Evolutionary conservation across 345 rosid genomes (phyloP), one percentile per base, ranked within the genome.

Genomic region (Hibiscus mutabilis): DNA sequence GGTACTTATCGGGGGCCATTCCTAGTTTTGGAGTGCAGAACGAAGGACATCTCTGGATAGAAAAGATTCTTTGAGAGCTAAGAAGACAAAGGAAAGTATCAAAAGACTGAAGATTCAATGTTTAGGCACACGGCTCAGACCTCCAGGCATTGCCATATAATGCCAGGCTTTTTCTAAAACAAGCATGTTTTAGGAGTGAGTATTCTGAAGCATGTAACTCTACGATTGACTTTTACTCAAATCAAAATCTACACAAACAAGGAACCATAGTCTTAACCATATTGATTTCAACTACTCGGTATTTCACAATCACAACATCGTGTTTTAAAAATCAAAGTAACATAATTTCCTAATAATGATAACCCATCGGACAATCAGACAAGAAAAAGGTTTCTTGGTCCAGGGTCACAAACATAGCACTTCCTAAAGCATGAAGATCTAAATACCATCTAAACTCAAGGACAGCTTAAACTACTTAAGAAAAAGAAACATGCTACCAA

Each of bases 1-100:
- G 72, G 56, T 60, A 70, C 78, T 79, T 88, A 3, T 80, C 83
- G 27, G 24, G 44, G 60, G 69, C 79, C 68, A 37, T 74, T 74
- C 86, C 91, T 65, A 82, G 76, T 80, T 79, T 87, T 15, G 86
- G 84, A 12, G 66, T 58, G 80, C 82, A 83, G 64, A 87, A 77
- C 1, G 85, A 77, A 46, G 79, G 67, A 37, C 82, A 86, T 76
- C 84, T 87, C 98, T 91, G 73, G 76, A 73, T 29, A 62, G 61
- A 79, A 70, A 58, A 76, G 69, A 77, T 53, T 55, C 1, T 40
- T 44, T 70, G 64, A 79, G 64, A 68, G 42, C 37, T 21, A 73
- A 60, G 21, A 16, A 59, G 64, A 61, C 49, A 44, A 47, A 15
- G 35, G 25, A 70, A 58, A 42, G 51, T 15, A 40, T 10, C 19